Evolutionary conservation across 495 filamentous ascomycete genomes (phyloP).

Genomic region (Schizothecium vesticola): DNA sequence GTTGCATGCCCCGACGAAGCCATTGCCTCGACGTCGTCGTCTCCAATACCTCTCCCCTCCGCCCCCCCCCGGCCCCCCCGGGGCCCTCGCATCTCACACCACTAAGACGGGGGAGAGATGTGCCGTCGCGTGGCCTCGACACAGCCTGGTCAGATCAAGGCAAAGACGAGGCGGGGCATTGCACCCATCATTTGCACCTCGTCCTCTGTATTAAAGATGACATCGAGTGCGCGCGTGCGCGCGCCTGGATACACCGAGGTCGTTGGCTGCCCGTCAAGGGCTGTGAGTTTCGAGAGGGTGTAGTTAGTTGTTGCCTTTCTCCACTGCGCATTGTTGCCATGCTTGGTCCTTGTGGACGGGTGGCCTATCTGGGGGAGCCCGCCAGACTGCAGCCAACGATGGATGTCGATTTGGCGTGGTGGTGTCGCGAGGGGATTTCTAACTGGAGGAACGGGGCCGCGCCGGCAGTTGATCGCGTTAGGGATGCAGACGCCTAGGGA

Average conservation of each 20-base stretch:
- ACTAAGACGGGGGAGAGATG: background rate
- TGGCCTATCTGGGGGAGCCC: too few species aligned
- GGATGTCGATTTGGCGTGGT: too few species aligned
- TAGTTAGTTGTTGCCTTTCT: background rate
- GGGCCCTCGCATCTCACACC: background rate
- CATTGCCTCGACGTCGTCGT: background rate
- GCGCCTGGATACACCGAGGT: background rate
- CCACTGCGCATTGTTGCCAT: too few species aligned
- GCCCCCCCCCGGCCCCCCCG: background rate
- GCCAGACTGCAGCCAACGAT: too few species aligned
- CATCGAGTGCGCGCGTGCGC: background rate
- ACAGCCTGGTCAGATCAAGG: background rate
- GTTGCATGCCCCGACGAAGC: background rate
- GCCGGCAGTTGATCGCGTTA: background rate
- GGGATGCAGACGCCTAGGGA: background rate
- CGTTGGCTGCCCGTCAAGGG: background rate
- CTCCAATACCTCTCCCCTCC: background rate
- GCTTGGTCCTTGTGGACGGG: too few species aligned
- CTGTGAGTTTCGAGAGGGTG: background rate
- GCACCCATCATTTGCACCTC: background rate
- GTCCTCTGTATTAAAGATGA: background rate
- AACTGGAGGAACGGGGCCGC: too few species aligned
- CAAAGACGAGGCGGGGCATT: background rate
- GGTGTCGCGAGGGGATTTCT: too few species aligned
- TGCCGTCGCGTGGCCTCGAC: background rate